Percentiles rank a stretch among this genome's conserved stretches.
phyloP scores from a whole-genome alignment of 2,329 filamentous ascomycete genomes.

The Alternaria arborescens region DNA sequence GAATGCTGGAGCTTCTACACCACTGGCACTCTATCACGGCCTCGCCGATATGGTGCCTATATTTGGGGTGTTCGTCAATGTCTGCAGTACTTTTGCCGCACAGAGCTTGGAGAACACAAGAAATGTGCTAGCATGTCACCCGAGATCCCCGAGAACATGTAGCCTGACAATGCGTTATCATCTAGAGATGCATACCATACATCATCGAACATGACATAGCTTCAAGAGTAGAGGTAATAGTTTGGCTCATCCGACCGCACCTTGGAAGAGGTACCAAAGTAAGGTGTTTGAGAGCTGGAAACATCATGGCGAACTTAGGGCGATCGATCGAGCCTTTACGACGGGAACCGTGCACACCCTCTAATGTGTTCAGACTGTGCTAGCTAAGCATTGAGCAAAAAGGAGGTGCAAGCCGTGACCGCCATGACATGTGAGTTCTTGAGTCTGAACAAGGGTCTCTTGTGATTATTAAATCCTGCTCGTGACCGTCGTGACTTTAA shows the following conservation, averaged over 20 bases:
- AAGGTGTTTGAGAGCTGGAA: neutral
- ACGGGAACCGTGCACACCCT: constrained; percentile 2
- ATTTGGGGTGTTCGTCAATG: constrained; percentile 1
- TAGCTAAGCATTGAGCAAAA: neutral
- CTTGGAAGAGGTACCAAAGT: constrained; percentile 2
- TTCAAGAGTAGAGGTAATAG: neutral
- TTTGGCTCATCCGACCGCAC: neutral
- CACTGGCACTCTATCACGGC: neutral
- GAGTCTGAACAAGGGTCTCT: neutral
- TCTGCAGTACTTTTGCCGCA: constrained; percentile 5
- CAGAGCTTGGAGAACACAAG: neutral
- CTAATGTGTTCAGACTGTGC: neutral
- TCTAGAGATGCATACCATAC: neutral
- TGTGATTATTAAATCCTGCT: neutral
- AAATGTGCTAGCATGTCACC: constrained; percentile 2
- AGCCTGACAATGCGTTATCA: neutral
- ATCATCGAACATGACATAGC: neutral
- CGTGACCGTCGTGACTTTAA: constrained; percentile 8
- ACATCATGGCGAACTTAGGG: constrained; percentile 4
- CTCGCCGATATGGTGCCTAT: neutral
- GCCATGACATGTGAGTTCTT: neutral
- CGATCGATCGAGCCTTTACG: constrained; percentile 4
- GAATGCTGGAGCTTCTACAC: neutral
- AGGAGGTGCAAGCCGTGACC: constrained; percentile 4
- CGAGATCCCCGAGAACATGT: neutral